A percentile compares a stretch with the other conserved stretches of the same genome.
Evolutionary conservation across 768 basidiomycete species (phyloP).

Genomic region (Boletus rubroflammeus): DNA sequence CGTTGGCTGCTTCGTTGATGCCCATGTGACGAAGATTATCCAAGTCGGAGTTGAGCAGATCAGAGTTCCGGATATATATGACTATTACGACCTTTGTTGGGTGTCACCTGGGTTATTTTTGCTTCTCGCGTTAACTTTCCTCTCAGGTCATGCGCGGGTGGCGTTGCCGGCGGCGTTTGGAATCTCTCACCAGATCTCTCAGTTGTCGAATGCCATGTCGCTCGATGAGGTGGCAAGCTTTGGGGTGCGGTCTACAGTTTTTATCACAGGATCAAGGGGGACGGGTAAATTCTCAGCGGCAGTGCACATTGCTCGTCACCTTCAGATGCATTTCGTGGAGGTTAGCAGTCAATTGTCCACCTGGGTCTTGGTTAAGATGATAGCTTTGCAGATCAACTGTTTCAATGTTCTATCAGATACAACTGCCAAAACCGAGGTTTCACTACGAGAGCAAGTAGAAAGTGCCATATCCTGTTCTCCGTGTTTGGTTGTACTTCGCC

Average conservation of each 20-base stretch:
- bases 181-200: slow-evolving; percentile 46
- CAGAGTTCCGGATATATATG: slow-evolving; percentile 50
- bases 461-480: slow-evolving; percentile 77
- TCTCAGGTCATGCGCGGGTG: slow-evolving; percentile 21
- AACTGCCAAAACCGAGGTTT: slow-evolving; percentile 69
- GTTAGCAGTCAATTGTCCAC: slow-evolving; percentile 33
- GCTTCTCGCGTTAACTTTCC: slow-evolving; percentile 1
- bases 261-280: slow-evolving; percentile 78
- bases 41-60: slow-evolving; percentile 76
- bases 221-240: slow-evolving; percentile 55
- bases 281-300: slow-evolving; percentile 75
- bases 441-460: slow-evolving; percentile 69
- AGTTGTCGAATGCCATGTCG: slow-evolving; percentile 60
- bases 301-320: slow-evolving; percentile 47
- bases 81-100: slow-evolving; percentile 52
- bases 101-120: slow-evolving; percentile 2
- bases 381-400: slow-evolving; percentile 68
- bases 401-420: slow-evolving; percentile 80
- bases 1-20: slow-evolving; percentile 84
- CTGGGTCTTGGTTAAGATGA: neutral
- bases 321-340: slow-evolving; percentile 80
- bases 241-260: slow-evolving; percentile 61
- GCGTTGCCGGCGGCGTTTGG: slow-evolving; percentile 15
- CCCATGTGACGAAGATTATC: slow-evolving; percentile 65
- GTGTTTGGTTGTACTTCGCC: slow-evolving; percentile 75